Evolutionary conservation across 78 protist genomes (phyloP), one percentile per base, ranked within the genome.

Genomic region (Corallochytrium limacisporum): DNA sequence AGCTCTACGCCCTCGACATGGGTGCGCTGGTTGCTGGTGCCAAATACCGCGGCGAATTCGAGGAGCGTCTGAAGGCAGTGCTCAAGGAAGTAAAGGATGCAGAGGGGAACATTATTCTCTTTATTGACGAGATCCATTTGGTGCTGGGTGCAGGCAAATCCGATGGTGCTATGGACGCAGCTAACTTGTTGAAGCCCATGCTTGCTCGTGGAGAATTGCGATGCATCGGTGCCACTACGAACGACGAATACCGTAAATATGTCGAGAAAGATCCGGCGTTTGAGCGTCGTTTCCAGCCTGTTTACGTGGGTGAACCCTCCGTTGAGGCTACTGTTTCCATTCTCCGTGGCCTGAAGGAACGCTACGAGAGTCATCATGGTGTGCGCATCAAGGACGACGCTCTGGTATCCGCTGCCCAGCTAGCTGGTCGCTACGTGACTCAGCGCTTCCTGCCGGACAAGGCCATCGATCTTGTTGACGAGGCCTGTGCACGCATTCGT

Each of bases 221-320:
- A 4, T 85, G 92, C 81, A 88, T 95, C 32, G 99, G 99, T 29
- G 99, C 99, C 3, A 97, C 99, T 3, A 97, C 99, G 3, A 59
- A 82, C 26, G 86, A 78, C 22, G 99, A 97, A 75, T 97, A 94
- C 77, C 43, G 93, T 15, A 60, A 88, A 77, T 62, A 93, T 69
- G 76, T 97, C 37, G 99, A 94, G 79, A 89, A 91, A 72, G 99
- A 95, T 71, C 83, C 95, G 28, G 99, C 99, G 16, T 85, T 95
- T 29, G 98, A 83, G 65, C 82, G 99, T 1, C 81, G 99, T 32
- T 95, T 93, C 85, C 95, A 93, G 81, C 84, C 42, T 29, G 94
- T 90, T 3, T 37, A 37, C 61, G 97, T 95, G 4, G 26, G 37
- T 32, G 98, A 95, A 75, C 99, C 99, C 24, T 18, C 87, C 1